Evolutionary conservation across 768 basidiomycete species (phyloP), one percentile per base, ranked within the genome.

Genomic region (Tricholoma terreum): DNA sequence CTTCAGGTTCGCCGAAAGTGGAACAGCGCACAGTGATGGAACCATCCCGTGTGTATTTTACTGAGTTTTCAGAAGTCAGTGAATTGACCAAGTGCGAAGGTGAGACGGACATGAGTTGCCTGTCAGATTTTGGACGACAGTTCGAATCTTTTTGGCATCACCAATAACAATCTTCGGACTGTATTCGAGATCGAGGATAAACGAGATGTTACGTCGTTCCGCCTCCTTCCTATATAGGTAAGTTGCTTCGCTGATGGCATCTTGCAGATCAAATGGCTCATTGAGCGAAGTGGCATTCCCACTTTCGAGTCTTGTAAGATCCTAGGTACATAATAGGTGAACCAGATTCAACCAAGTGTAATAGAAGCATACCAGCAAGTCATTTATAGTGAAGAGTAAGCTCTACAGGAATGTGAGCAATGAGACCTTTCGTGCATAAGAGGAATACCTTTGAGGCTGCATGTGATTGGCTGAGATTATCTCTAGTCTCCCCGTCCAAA

Each of bases 361-460:
- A 7, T 17, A 17, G 46, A 46, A 14, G 61, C 74, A 12, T 53
- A 84, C 83, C 64, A 92, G 75, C 9, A 92, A 73, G 69, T 92
- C 90, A 67, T 92, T 92, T 69, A 92, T 90, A 4, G 90, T 89
- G 73, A 90, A 92, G 3, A 92, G 71, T 19, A 92, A 72, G 56
- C 84, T 84, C 85, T 84, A 64, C 21, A 50, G 52, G 11, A 30
- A 31, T 1, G 24, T 22, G 56, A 35, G 27, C 31, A 43, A 10
- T 6, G 12, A 15, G 17, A 7, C 19, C 15, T 22, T 10, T 7
- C 27, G 27, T 11, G 15, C 2, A 33, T 56, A 19, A 33, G 12
- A 12, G 35, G 11, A 52, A 45, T 51, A 81, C 86, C 73, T 89
- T 90, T 0, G 89, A 90, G 0, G 92, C 90, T 40, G 83, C 78